Evolutionary conservation across 2,329 filamentous ascomycete genomes (phyloP).

Genomic region (Thelonectria rubi): DNA sequence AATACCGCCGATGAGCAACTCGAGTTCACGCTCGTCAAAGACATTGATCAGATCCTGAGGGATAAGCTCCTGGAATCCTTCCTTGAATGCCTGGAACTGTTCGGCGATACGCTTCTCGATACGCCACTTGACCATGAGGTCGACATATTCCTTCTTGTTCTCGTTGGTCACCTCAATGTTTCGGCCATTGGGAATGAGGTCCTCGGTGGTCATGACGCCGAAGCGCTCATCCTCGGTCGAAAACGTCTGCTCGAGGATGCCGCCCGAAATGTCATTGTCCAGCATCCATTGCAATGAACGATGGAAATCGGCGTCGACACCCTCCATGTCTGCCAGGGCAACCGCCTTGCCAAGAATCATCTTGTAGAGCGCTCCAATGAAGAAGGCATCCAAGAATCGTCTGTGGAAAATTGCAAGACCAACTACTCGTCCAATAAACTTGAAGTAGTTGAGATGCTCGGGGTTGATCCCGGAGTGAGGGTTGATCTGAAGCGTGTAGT

Average conservation of each 20-base stretch:
- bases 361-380: constrained; percentile 99
- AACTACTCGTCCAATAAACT: constrained; percentile 97
- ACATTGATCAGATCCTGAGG: constrained; percentile 97
- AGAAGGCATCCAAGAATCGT: constrained; percentile 97
- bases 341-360: constrained; percentile 98
- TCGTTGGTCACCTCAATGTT: constrained; percentile 97
- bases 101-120: constrained; percentile 98
- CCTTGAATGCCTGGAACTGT: constrained; percentile 97
- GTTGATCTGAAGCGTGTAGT: constrained; percentile 99
- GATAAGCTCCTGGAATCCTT: constrained; percentile 97
- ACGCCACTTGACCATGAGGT: constrained; percentile 98
- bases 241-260: constrained; percentile 94
- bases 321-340: constrained; percentile 94
- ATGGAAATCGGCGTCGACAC: constrained; percentile 97
- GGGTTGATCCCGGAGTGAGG: constrained; percentile 99
- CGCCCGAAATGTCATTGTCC: constrained; percentile 94
- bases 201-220: constrained; percentile 91
- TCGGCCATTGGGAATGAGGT: constrained; percentile 88
- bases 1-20: constrained; percentile 96
- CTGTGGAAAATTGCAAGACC: constrained; percentile 98
- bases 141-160: constrained; percentile 99
- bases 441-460: constrained; percentile 99
- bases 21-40: constrained; percentile 96
- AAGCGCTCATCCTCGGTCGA: constrained; percentile 98
- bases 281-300: constrained; percentile 96